Evolutionary conservation across 179 eudicot species (phyloP).

Genomic region (Silene coronaria): DNA sequence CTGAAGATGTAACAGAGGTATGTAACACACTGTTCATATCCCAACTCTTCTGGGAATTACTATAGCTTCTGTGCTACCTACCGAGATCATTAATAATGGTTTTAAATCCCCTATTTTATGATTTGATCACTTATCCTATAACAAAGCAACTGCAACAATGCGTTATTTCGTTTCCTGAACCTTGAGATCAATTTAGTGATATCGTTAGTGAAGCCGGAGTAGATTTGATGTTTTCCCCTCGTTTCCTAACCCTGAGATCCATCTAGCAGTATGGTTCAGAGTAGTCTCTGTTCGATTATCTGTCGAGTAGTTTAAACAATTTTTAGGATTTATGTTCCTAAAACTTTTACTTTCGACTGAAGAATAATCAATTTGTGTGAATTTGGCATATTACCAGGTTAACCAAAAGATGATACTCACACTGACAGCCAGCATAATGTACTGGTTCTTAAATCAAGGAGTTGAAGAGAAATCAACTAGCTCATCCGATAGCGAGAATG

Average conservation of each 20-base stretch:
- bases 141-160: background rate
- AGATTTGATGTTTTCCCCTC: too few relatives aligned
- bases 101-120: too few relatives aligned
- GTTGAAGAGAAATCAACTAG: constrained; percentile 59
- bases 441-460: constrained; percentile 83
- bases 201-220: too few relatives aligned
- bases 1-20: constrained; percentile 96
- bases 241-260: too few relatives aligned
- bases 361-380: background rate
- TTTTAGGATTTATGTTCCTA: background rate
- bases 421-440: constrained; percentile 91
- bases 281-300: too few relatives aligned
- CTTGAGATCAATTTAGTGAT: too few relatives aligned
- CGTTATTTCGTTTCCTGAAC: background rate
- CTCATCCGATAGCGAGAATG: constrained; percentile 77
- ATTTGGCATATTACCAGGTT: constrained; percentile 43
- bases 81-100: too few relatives aligned
- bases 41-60: too few relatives aligned
- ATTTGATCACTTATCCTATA: too few relatives aligned
- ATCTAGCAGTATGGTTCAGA: too few relatives aligned
- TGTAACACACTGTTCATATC: background rate
- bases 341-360: background rate
- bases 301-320: too few relatives aligned
- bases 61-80: too few relatives aligned
- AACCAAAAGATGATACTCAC: constrained; percentile 98